These are phyloP conservation scores for Edaphochlamys debaryana DNA, from an alignment of 139 green algal species.

Conservation along the genomic window DNA sequence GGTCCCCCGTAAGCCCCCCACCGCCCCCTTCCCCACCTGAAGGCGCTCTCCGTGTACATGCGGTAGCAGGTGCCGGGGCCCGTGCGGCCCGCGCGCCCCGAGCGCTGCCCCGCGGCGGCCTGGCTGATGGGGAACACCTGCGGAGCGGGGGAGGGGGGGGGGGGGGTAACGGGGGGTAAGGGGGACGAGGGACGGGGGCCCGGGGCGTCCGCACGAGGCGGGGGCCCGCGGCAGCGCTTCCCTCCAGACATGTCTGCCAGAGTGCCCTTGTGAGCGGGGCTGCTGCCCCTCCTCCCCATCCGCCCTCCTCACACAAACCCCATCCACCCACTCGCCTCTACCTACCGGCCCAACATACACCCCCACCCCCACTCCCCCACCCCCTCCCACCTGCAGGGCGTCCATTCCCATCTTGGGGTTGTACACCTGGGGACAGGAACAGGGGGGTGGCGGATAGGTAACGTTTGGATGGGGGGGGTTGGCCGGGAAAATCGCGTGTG, in stretches of 20 bases:
- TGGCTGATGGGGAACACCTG: constrained; percentile 91
- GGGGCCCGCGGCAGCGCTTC: no score
- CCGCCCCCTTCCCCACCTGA: constrained; percentile 54
- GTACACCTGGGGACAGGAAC: constrained; percentile 83
- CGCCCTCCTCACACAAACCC: no score
- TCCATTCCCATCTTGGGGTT: constrained; percentile 99
- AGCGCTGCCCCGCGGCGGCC: constrained; percentile 88
- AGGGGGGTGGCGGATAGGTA: background rate
- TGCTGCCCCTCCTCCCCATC: background rate
- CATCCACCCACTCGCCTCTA: no score
- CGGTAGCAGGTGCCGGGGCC: constrained; percentile 92
- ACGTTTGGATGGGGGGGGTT: no score
- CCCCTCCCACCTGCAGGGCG: constrained; percentile 76
- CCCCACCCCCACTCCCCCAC: background rate
- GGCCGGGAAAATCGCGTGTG: no score
- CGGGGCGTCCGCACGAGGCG: no score
- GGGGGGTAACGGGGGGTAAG: background rate
- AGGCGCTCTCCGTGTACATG: constrained; percentile 94
- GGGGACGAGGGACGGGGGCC: no score
- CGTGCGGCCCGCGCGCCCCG: constrained; percentile 90
- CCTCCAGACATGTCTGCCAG: background rate
- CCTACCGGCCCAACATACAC: no score
- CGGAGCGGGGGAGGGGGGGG: background rate
- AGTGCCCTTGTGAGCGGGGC: background rate
- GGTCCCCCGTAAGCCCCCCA: background rate